phyloP scores from a whole-genome alignment of 495 filamentous ascomycete species.

The Articulospora tetracladia region DNA sequence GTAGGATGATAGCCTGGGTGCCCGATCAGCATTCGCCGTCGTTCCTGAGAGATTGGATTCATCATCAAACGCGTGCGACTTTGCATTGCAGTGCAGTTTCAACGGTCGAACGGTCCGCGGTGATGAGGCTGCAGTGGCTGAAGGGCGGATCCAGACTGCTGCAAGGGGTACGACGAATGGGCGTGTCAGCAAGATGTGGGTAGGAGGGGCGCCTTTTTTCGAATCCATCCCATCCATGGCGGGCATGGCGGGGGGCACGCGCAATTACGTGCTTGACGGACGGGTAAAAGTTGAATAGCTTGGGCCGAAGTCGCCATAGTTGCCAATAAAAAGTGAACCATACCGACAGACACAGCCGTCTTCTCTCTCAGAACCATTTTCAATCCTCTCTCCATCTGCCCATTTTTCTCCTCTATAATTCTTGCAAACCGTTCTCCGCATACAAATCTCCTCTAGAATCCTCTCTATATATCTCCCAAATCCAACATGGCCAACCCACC shows the following conservation, averaged over 20 bases:
- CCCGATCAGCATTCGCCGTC: neutral
- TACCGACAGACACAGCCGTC: neutral
- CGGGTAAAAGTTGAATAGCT: neutral
- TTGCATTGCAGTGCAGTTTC: too few relatives aligned
- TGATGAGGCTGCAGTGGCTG: neutral
- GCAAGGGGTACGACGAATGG: neutral
- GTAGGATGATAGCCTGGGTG: neutral
- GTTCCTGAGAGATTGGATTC: neutral
- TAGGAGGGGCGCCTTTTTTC: too few relatives aligned
- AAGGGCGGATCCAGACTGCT: too few relatives aligned
- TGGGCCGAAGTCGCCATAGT: neutral
- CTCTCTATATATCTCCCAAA: neutral
- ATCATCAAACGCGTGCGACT: neutral
- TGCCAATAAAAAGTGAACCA: neutral
- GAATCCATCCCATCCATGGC: too few relatives aligned
- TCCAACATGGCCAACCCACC: conserved; percentile 64
- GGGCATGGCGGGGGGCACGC: neutral
- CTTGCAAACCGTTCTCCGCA: neutral
- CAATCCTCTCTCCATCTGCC: neutral
- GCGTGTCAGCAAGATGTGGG: too few relatives aligned
- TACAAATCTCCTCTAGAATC: neutral
- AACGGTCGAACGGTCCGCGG: neutral
- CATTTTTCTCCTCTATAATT: neutral
- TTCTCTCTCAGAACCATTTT: neutral
- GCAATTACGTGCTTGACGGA: neutral